These are phyloP conservation scores for Pleurotus tuoliensis DNA, from an alignment of 768 basidiomycete genomes.

Conservation along the genomic window DNA sequence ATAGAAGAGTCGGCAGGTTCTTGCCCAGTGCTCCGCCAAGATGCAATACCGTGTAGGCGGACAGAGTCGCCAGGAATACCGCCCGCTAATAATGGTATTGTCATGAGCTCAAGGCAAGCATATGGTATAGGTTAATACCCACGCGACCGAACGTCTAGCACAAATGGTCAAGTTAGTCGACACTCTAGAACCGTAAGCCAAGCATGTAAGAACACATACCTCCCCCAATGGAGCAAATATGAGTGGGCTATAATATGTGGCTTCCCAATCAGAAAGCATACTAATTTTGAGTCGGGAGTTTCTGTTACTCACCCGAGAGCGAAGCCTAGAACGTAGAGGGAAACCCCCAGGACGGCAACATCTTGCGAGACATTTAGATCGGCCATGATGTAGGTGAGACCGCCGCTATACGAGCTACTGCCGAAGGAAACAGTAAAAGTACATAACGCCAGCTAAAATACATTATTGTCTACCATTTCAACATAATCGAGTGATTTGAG, in stretches of 20 bases:
- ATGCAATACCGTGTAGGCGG: slow-evolving; percentile 49
- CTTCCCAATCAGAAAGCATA: background rate
- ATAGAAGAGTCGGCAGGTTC: slow-evolving; percentile 43
- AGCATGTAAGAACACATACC: slow-evolving; percentile 25
- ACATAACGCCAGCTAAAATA: slow-evolving; percentile 39
- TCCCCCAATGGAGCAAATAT: slow-evolving; percentile 60
- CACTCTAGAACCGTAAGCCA: background rate
- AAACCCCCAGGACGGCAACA: slow-evolving; percentile 55
- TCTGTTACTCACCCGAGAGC: slow-evolving; percentile 42
- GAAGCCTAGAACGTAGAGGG: slow-evolving; percentile 62
- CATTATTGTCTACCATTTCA: background rate
- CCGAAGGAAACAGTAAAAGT: slow-evolving; percentile 60
- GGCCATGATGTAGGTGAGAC: slow-evolving; percentile 37
- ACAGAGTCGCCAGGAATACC: slow-evolving; percentile 50
- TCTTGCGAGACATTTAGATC: slow-evolving; percentile 48
- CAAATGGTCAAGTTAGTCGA: too few species aligned
- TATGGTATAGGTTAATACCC: slow-evolving; percentile 12
- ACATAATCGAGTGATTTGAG: background rate
- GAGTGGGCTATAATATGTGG: slow-evolving; percentile 31
- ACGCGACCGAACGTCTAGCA: slow-evolving; percentile 51
- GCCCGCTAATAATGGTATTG: slow-evolving; percentile 31
- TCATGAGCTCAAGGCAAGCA: background rate
- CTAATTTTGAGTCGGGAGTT: slow-evolving; percentile 1
- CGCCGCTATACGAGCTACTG: slow-evolving; percentile 54
- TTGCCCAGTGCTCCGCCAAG: slow-evolving; percentile 50